These are phyloP conservation scores for Aeschynomene evenia DNA, from an alignment of 306 rosid species.

Conservation along the genomic window DNA sequence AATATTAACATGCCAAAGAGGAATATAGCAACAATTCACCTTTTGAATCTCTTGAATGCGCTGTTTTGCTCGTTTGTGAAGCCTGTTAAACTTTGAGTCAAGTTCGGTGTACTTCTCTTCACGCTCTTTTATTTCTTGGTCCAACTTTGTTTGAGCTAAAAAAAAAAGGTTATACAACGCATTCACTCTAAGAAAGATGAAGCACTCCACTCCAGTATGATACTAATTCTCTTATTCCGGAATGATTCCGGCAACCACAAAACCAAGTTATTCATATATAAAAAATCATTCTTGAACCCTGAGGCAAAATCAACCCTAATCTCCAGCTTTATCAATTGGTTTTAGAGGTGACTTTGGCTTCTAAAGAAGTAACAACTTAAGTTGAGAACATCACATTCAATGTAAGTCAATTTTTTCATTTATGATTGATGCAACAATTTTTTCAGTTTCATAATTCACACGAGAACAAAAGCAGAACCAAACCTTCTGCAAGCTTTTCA, in stretches of 20 bases:
- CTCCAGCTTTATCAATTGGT: constrained; percentile 17
- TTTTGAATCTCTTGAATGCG: constrained; percentile 97
- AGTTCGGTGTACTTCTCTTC: constrained; percentile 95
- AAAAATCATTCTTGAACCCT: constrained; percentile 14
- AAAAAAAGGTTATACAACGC: constrained; percentile 27
- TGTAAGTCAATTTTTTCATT: constrained; percentile 11
- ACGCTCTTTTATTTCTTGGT: constrained; percentile 82
- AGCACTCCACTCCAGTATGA: constrained; percentile 4
- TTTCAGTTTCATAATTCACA: constrained; percentile 1
- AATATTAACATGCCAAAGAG: constrained; percentile 17
- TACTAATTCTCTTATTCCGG: neutral
- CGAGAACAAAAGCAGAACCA: constrained; percentile 32
- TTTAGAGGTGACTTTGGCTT: constrained; percentile 8
- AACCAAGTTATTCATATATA: neutral
- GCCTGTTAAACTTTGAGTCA: constrained; percentile 82
- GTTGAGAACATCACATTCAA: constrained; percentile 4
- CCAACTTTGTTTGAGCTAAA: constrained; percentile 70
- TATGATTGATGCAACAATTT: constrained; percentile 6
- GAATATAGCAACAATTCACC: constrained; percentile 44
- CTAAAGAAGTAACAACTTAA: constrained; percentile 10
- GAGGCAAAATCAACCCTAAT: constrained; percentile 21
- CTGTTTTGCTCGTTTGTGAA: constrained; percentile 97
- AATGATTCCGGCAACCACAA: constrained; percentile 1
- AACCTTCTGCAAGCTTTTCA: constrained; percentile 80
- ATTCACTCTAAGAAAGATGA: constrained; percentile 36